Conservation (phyloP, 306 rosid genomes). For the Cercis canadensis region DNA sequence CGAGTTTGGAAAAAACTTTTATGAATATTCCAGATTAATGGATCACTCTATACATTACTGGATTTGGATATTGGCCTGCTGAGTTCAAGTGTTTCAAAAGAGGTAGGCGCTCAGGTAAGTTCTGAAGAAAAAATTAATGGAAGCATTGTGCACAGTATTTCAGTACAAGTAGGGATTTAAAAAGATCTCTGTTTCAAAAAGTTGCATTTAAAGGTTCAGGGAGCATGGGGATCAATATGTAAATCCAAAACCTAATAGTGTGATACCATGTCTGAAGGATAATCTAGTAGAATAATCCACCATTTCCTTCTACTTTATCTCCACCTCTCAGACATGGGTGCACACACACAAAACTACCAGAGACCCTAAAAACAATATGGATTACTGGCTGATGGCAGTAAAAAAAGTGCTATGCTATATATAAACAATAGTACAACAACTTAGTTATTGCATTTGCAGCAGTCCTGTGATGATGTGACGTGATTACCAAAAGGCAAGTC, state of each 20-base stretch:
- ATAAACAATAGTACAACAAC: neutral
- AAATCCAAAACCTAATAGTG: constrained; percentile 4
- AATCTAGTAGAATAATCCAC: constrained; percentile 23
- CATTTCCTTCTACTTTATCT: constrained; percentile 1
- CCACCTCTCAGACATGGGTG: neutral
- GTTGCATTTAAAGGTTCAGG: neutral
- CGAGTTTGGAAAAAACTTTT: neutral
- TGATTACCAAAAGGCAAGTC: neutral
- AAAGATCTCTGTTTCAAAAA: neutral
- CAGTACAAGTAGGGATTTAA: neutral
- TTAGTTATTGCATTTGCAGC: constrained; percentile 3
- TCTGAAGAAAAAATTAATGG: too few species aligned
- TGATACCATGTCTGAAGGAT: neutral
- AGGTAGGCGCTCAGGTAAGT: too few species aligned
- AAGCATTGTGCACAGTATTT: too few species aligned
- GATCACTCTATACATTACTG: constrained; percentile 8
- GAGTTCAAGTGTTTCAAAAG: constrained; percentile 7
- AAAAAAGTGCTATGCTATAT: neutral
- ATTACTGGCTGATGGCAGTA: neutral
- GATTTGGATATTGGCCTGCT: neutral
- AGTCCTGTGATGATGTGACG: neutral
- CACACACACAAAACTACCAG: too few species aligned
- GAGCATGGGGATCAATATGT: neutral
- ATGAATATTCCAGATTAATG: neutral
- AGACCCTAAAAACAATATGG: too few species aligned